Evolutionary conservation across 2,329 filamentous ascomycete species (phyloP), one percentile per base, ranked within the genome.

Genomic region (Aspergillus nomiae): DNA sequence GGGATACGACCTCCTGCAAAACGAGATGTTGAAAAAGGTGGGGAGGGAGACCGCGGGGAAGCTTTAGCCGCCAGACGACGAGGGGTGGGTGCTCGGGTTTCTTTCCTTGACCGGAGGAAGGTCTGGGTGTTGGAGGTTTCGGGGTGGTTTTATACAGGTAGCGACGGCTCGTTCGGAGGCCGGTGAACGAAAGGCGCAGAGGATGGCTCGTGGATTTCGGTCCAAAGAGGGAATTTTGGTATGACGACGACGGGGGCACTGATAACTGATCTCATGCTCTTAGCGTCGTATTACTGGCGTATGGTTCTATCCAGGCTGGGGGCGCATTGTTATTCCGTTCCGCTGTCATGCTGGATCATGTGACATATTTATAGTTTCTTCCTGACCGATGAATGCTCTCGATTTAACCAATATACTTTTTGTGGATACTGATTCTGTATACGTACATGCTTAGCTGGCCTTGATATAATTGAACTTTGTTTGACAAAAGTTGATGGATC

Each of bases 41-140:
- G 46, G 48, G 34, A 43, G 58, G n/a, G 38, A 59, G 60, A 63
- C 53, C 57, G 60, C 60, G 63, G 63, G 63, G 63, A 62, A 64
- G 60, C 28, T 50, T 51, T 9, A 51, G 19, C 28, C 28, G 48
- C 48, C 48, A 28, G 16, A 32, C 28, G 12, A 48, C 48, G 19
- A 32, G 10, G 8, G 19, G 28, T 32, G n/a, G 12, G 21, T 16
- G 48, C 4, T 38, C 45, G 45, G 19, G 10, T 14, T 51, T 32
- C 48, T 51, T 34, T 50, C 26, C 46, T 19, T 28, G 16, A 16
- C 45, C 45, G 26, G 26, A 9, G 26, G 8, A 34, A 24, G 19
- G 10, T 30, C 26, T 26, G 16, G 8, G 19, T 19, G 26, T 51
- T 26, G 45, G 8, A 21, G 26, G 26, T 12, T 28, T 16, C 14